These are phyloP conservation scores for Sporothrix brunneoviolacea DNA, from an alignment of 2,329 filamentous ascomycete genomes.

Conservation along the genomic window DNA sequence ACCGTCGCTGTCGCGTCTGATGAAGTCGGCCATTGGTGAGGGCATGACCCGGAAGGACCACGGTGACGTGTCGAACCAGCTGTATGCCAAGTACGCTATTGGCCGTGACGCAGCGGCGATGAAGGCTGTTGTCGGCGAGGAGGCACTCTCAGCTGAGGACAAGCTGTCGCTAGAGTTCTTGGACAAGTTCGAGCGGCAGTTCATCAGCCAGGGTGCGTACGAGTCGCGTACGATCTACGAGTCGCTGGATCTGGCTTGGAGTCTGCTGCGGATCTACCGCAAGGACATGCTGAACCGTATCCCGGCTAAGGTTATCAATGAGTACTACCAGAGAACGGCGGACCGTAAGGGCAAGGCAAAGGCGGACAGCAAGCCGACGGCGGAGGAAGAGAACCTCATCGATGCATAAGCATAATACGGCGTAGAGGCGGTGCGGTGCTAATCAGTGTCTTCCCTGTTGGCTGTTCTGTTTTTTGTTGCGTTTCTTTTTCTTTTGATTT, in stretches of 20 bases:
- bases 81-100: conserved; percentile 99
- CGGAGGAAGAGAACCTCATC: conserved; percentile 32
- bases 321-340: conserved; percentile 68
- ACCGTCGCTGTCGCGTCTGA: conserved; percentile 94
- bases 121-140: conserved; percentile 99
- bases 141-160: conserved; percentile 90
- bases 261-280: conserved; percentile 90
- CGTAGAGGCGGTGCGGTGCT: too few species aligned
- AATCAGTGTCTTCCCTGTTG: neutral
- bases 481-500: neutral
- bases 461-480: neutral
- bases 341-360: conserved; percentile 58
- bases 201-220: conserved; percentile 88
- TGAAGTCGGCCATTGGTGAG: conserved; percentile 99
- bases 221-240: conserved; percentile 89
- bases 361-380: conserved; percentile 32
- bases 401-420: conserved; percentile 24
- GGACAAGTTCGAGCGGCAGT: conserved; percentile 95
- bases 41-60: conserved; percentile 95
- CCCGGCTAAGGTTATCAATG: conserved; percentile 72
- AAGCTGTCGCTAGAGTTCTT: conserved; percentile 98
- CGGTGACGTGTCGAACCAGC: conserved; percentile 96
- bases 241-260: conserved; percentile 93
- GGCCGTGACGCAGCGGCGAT: conserved; percentile 96
- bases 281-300: conserved; percentile 97